These are phyloP conservation scores for Trichosporon ovoides DNA, from an alignment of 1,284 basidiomycete species.

Conservation along the genomic window DNA sequence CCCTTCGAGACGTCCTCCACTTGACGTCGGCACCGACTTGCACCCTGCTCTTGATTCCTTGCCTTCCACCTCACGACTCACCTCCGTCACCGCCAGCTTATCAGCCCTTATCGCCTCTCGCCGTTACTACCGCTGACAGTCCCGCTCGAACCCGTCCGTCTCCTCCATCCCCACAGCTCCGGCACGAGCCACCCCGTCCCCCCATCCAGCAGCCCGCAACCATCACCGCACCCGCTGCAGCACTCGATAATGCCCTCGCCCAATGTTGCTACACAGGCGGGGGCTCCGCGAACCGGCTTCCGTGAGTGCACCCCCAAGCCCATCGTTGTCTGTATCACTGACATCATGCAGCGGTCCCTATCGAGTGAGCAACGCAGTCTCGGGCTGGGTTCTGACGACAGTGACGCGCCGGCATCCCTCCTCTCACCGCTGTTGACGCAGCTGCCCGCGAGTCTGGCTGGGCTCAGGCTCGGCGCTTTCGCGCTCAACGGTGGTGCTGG, in stretches of 20 bases:
- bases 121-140: not conserved
- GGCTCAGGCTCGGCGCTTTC: slow-evolving; percentile 8
- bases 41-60: not conserved
- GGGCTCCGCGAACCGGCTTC: slow-evolving; percentile 1
- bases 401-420: slow-evolving; percentile 24
- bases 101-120: slow-evolving; percentile 1
- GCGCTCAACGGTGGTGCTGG: slow-evolving; percentile 15
- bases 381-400: slow-evolving; percentile 4
- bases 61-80: not conserved
- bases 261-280: slow-evolving; percentile 2
- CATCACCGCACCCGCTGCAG: not conserved
- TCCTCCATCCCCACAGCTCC: not conserved
- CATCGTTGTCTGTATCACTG: not conserved
- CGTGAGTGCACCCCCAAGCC: not conserved
- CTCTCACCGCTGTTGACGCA: slow-evolving; percentile 32
- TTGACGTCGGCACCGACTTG: not conserved
- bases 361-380: not conserved
- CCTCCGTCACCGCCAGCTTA: not conserved
- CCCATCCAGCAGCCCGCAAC: not conserved
- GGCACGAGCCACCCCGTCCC: not conserved
- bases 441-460: slow-evolving; percentile 20
- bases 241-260: not conserved
- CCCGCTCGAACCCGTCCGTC: not conserved
- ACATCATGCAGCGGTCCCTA: not conserved
- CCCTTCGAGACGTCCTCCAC: not conserved